phyloP scores from a whole-genome alignment of 2,329 filamentous ascomycete genomes.

The Macroventuria anomochaeta region DNA sequence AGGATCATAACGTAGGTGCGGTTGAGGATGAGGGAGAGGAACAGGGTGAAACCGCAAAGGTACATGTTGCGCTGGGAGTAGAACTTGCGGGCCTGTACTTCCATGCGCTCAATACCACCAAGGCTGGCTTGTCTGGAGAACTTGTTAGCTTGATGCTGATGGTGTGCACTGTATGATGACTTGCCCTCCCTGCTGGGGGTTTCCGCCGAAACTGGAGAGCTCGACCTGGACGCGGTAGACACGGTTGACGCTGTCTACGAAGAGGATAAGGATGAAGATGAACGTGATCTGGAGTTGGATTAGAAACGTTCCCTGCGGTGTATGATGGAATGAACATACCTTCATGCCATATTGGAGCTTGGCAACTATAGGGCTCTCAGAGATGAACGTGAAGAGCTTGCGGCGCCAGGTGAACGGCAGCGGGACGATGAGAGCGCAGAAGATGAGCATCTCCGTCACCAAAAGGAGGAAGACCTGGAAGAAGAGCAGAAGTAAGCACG shows the following conservation, averaged over 20 bases:
- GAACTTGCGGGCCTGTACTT: conserved; percentile 99
- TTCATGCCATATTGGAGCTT: conserved; percentile 98
- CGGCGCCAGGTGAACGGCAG: conserved; percentile 86
- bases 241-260: conserved; percentile 93
- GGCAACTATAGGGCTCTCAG: conserved; percentile 81
- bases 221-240: conserved; percentile 97
- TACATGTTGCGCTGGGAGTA: conserved; percentile 99
- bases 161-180: conserved; percentile 28
- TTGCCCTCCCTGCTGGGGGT: conserved; percentile 60
- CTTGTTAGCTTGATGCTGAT: conserved; percentile 20
- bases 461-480: conserved; percentile 80
- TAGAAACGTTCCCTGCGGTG: conserved; percentile 10
- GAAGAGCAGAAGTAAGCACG: conserved; percentile 36
- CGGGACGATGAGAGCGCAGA: conserved; percentile 81
- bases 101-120: conserved; percentile 87
- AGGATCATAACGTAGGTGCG: conserved; percentile 98
- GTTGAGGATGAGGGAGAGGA: conserved; percentile 98
- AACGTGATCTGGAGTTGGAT: conserved; percentile 75
- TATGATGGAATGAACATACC: conserved; percentile 51
- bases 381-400: conserved; percentile 94
- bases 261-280: conserved; percentile 97
- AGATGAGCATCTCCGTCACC: conserved; percentile 82
- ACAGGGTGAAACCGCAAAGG: conserved; percentile 98
- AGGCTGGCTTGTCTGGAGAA: conserved; percentile 69
- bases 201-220: conserved; percentile 74